These are phyloP conservation scores for Glarea lozoyensis DNA, from an alignment of 495 filamentous ascomycete species.

Conservation along the genomic window DNA sequence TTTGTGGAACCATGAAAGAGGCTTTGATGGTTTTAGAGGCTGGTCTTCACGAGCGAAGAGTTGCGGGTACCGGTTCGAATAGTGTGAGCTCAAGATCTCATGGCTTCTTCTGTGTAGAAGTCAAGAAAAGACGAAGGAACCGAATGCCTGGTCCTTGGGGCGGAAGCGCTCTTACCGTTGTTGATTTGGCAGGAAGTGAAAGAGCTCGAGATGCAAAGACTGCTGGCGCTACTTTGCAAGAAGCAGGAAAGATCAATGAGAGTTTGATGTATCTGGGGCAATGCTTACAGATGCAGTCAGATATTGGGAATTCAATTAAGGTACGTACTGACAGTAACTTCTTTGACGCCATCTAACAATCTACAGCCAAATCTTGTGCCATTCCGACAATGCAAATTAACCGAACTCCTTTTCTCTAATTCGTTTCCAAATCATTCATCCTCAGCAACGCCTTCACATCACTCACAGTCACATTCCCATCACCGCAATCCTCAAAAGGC, in stretches of 20 bases:
- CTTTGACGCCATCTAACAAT: too few species aligned
- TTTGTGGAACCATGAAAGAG: slow-evolving; percentile 77
- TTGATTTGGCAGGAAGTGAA: slow-evolving; percentile 91
- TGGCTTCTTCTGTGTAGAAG: slow-evolving; percentile 92
- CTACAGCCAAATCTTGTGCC: slow-evolving; percentile 70
- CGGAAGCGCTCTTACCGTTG: slow-evolving; percentile 77
- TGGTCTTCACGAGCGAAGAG: slow-evolving; percentile 76
- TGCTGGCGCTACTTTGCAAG: slow-evolving; percentile 79
- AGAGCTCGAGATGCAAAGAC: slow-evolving; percentile 90
- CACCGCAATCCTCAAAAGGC: slow-evolving; percentile 69
- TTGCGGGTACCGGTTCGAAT: slow-evolving; percentile 85
- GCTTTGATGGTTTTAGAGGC: slow-evolving; percentile 87
- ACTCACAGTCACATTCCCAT: slow-evolving; percentile 14
- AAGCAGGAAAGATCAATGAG: slow-evolving; percentile 97
- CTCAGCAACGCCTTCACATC: slow-evolving; percentile 10
- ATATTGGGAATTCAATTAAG: slow-evolving; percentile 63
- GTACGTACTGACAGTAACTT: too few species aligned
- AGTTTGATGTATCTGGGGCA: slow-evolving; percentile 97
- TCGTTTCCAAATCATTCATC: slow-evolving; percentile 57
- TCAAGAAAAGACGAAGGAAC: slow-evolving; percentile 67
- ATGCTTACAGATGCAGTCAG: slow-evolving; percentile 92
- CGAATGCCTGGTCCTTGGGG: slow-evolving; percentile 56
- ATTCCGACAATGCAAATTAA: slow-evolving; percentile 94
- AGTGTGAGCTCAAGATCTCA: slow-evolving; percentile 84
- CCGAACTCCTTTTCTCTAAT: slow-evolving; percentile 92